These are phyloP conservation scores for Triticum dicoccoides DNA, from an alignment of 176 grass and related monocot species.

Conservation along the genomic window DNA sequence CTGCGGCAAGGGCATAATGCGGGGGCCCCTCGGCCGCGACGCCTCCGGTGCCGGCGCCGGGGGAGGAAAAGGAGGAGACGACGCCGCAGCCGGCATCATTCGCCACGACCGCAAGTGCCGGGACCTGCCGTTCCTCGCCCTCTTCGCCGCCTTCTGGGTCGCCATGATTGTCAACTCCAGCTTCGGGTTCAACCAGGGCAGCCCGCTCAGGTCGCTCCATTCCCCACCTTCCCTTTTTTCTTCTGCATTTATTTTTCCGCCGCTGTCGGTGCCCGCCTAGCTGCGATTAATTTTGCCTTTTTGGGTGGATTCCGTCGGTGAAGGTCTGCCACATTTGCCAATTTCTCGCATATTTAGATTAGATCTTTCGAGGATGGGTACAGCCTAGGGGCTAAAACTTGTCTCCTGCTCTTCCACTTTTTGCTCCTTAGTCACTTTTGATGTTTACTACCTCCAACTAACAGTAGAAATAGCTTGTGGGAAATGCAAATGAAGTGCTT, in stretches of 20 bases:
- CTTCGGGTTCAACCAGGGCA: slow-evolving; percentile 96
- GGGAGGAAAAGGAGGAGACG: slow-evolving; percentile 35
- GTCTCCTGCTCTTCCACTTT: neutral
- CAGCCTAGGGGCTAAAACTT: neutral
- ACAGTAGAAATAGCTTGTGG: neutral
- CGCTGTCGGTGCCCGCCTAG: slow-evolving; percentile 8
- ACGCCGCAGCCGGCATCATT: slow-evolving; percentile 47
- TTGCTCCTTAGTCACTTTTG: neutral
- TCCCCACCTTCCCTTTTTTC: neutral
- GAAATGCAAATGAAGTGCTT: neutral
- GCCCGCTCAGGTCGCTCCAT: slow-evolving; percentile 60
- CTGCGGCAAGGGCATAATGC: slow-evolving; percentile 21
- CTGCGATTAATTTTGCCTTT: neutral
- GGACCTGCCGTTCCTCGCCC: slow-evolving; percentile 72
- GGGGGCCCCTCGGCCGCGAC: slow-evolving; percentile 62
- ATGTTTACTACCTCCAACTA: neutral
- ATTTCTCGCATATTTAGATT: neutral
- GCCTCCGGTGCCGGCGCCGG: slow-evolving; percentile 30
- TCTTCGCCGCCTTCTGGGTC: slow-evolving; percentile 88
- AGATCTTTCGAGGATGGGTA: neutral
- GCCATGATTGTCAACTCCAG: slow-evolving; percentile 94
- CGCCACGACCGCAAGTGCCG: slow-evolving; percentile 81
- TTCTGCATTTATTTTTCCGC: neutral
- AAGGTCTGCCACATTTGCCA: neutral
- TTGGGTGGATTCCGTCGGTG: neutral